Evolutionary conservation across 495 filamentous ascomycete genomes (phyloP), one percentile per base, ranked within the genome.

Genomic region (Darksidea phi): DNA sequence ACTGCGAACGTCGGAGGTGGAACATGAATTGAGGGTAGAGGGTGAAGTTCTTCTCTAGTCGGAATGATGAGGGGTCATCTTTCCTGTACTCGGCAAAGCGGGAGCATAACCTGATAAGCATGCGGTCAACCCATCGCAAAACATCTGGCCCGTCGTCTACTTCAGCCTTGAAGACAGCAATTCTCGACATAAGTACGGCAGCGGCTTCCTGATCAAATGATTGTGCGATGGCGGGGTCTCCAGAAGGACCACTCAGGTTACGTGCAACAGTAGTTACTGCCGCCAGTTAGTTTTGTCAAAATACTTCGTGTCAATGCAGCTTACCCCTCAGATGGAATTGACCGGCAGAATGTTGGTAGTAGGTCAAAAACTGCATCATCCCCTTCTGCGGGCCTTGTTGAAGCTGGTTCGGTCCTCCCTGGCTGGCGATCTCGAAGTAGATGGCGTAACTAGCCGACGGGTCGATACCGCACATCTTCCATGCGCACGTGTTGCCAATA

Each of bases 1-100:
- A 99, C 74, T 99, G 95, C 70, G 89, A 95, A 71, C 95, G 84
- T 53, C 95, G 88, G 60, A 99, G 81, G 73, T 99, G 95, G 81
- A 97, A 99, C 95, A 99, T 97, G 77, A 99, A 99, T 75, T 99
- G 95, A 32, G 95, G 95, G 68, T 99, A 99, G 18, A 99, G 82
- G 0, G 94, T 96, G 71, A 99, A 97, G 78, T 99, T 97, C 85
- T 97, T 97, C 72, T 99, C 95, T 61, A 99, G 78, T 37, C 95
- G 83, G 83, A 99, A 99, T 2, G 95, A 99, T 18, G 94, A 91
- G 28, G 92, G 90, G 71, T 99, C 95, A 71, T 99, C 95, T 75
- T 97, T 99, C 42, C 95, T 84, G 72, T 99, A 99, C 73, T 99
- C 95, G 28, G 95, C 95, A 72, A 99, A 97, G 57, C 94, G 84